Conservation (phyloP, 202 grass and related monocot species). For the Bolboschoenoplectus hybrid region DNA sequence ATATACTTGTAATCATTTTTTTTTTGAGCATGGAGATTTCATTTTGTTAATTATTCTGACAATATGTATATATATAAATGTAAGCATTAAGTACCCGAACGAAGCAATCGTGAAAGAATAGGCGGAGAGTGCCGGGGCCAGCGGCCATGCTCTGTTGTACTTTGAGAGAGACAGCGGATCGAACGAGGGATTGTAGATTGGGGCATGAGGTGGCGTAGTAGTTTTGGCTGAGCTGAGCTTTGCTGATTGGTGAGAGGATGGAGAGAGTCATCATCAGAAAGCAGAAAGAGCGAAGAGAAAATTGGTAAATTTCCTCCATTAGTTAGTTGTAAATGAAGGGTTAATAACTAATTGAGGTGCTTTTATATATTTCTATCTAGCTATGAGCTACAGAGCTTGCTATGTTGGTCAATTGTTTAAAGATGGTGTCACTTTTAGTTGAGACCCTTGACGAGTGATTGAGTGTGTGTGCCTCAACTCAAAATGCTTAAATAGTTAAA, state of each 20-base stretch:
- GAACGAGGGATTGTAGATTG: constrained; percentile 61
- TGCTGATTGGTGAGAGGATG: constrained; percentile 2
- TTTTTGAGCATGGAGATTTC: too few relatives aligned
- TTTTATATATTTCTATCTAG: too few relatives aligned
- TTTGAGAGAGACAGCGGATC: constrained; percentile 55
- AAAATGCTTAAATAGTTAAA: too few relatives aligned
- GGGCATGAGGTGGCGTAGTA: constrained; percentile 73
- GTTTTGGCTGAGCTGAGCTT: constrained; percentile 59
- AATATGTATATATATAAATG: background rate
- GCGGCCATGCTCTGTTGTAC: constrained; percentile 74
- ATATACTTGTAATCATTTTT: too few relatives aligned
- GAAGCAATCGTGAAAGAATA: constrained; percentile 98
- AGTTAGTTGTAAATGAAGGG: too few relatives aligned
- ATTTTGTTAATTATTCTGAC: too few relatives aligned
- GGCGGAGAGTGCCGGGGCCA: constrained; percentile 74
- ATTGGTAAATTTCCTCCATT: background rate
- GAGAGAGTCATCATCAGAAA: background rate
- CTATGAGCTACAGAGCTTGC: too few relatives aligned
- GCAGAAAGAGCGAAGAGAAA: background rate
- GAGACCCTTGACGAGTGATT: too few relatives aligned
- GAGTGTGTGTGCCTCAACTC: too few relatives aligned
- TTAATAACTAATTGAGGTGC: too few relatives aligned
- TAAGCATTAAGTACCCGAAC: constrained; percentile 43
- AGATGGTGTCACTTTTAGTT: too few relatives aligned
- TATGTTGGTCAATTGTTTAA: too few relatives aligned